Evolutionary conservation across 129 eudicot genomes (phyloP).

Genomic region (Smallanthus sonchifolius): DNA sequence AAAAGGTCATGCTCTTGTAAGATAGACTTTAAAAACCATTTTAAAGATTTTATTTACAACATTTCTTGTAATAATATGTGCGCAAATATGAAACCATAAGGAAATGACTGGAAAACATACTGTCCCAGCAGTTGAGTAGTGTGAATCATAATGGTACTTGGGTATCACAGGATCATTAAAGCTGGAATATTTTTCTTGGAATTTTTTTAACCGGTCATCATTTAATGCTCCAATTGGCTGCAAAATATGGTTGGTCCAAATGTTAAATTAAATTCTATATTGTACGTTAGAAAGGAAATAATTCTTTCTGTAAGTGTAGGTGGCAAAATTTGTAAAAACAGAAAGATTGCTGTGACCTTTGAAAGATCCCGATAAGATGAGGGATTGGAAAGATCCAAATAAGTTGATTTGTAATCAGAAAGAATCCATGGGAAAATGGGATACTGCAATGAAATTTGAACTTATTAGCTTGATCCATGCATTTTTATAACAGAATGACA

Average conservation of each 20-base stretch:
- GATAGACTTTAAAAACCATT: background rate
- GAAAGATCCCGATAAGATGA: conserved; percentile 88
- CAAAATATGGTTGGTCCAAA: conserved; percentile 12
- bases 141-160: conserved; percentile 89
- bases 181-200: conserved; percentile 74
- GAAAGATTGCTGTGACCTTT: conserved; percentile 44
- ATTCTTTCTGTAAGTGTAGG: background rate
- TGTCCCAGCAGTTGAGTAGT: conserved; percentile 87
- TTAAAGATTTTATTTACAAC: background rate
- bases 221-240: conserved; percentile 94
- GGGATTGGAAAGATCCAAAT: conserved; percentile 74
- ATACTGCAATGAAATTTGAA: conserved; percentile 56
- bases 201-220: conserved; percentile 63
- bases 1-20: background rate
- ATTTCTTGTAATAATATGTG: conserved; percentile 9
- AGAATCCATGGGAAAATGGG: conserved; percentile 97
- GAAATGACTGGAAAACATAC: conserved; percentile 47
- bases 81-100: conserved; percentile 1
- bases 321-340: background rate
- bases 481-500: conserved; percentile 2
- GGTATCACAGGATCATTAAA: conserved; percentile 74
- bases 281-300: background rate
- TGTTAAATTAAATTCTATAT: conserved; percentile 3
- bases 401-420: conserved; percentile 74
- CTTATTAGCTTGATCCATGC: conserved; percentile 16